phyloP scores from a whole-genome alignment of 352 stramenopile species.

The Phytophthora pini region DNA sequence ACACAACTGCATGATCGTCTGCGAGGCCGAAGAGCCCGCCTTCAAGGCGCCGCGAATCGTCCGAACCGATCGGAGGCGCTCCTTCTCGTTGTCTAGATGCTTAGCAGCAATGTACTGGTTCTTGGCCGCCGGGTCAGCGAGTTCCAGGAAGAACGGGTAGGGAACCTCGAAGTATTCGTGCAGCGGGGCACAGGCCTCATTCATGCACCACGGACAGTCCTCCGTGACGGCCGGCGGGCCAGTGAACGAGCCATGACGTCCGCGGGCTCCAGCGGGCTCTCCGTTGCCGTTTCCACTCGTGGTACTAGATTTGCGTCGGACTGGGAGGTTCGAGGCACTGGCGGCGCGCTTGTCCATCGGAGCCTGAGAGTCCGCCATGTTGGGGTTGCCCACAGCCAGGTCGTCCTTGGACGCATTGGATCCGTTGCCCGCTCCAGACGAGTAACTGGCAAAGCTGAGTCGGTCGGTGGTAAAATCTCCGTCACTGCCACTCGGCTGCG shows the following conservation, averaged over 20 bases:
- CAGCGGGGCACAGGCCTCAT: conserved; percentile 70
- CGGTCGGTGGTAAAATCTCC: conserved; percentile 46
- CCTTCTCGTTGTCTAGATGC: conserved; percentile 74
- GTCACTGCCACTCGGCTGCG: conserved; percentile 40
- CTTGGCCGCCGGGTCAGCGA: conserved; percentile 52
- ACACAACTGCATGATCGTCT: conserved; percentile 75
- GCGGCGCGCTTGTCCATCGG: conserved; percentile 44
- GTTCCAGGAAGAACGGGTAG: conserved; percentile 72
- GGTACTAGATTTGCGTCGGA: conserved; percentile 69
- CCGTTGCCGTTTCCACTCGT: conserved; percentile 36
- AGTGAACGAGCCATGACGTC: conserved; percentile 29
- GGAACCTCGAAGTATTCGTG: conserved; percentile 74
- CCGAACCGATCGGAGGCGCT: conserved; percentile 67
- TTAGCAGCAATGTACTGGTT: conserved; percentile 70
- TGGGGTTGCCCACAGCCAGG: conserved; percentile 1
- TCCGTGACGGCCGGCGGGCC: conserved; percentile 23
- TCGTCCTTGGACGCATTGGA: conserved; percentile 41
- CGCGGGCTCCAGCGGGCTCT: conserved; percentile 12
- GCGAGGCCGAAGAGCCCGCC: conserved; percentile 38
- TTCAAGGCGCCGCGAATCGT: conserved; percentile 55
- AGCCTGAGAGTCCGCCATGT: conserved; percentile 18
- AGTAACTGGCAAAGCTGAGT: conserved; percentile 57
- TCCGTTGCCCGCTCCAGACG: conserved; percentile 35
- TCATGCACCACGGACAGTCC: conserved; percentile 68
- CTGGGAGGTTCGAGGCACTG: conserved; percentile 41